These are phyloP conservation scores for Lactarius tabidus DNA, from an alignment of 768 basidiomycete genomes.

Conservation along the genomic window DNA sequence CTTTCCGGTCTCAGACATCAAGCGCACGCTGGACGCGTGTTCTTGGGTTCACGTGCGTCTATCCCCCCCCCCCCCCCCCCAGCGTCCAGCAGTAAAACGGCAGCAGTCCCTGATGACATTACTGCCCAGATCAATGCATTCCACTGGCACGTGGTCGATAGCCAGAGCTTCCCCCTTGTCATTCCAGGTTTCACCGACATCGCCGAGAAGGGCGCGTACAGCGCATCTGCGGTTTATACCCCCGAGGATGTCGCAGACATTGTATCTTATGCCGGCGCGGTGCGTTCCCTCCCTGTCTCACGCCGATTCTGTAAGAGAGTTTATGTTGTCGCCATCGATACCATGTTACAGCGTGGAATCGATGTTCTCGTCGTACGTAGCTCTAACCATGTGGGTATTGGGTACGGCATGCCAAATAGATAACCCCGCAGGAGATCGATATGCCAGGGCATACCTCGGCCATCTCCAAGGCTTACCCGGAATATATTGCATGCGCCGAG, in stretches of 20 bases:
- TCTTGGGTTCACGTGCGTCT: constrained; percentile 26
- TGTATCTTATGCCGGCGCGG: constrained; percentile 42
- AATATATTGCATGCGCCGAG: constrained; percentile 63
- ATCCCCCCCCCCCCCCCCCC: too few species aligned
- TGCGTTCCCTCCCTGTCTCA: constrained; percentile 28
- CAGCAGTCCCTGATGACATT: constrained; percentile 26
- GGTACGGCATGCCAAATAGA: not conserved
- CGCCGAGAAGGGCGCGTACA: constrained; percentile 43
- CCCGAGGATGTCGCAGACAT: constrained; percentile 38
- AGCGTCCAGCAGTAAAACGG: not conserved
- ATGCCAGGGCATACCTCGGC: constrained; percentile 77
- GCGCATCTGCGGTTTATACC: constrained; percentile 34
- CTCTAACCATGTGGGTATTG: too few species aligned
- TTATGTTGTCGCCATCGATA: not conserved
- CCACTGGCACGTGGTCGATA: constrained; percentile 48
- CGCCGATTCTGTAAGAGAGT: too few species aligned
- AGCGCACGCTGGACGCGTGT: constrained; percentile 12
- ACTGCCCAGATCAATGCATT: constrained; percentile 41
- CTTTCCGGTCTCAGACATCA: constrained; percentile 5
- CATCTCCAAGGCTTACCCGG: constrained; percentile 63
- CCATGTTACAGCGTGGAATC: constrained; percentile 40
- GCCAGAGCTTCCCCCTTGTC: constrained; percentile 47
- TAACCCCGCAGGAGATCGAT: constrained; percentile 64
- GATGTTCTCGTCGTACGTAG: constrained; percentile 40
- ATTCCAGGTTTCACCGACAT: constrained; percentile 38